Conservation (phyloP, 2,329 filamentous ascomycete genomes). For the Alternaria dauci region DNA sequence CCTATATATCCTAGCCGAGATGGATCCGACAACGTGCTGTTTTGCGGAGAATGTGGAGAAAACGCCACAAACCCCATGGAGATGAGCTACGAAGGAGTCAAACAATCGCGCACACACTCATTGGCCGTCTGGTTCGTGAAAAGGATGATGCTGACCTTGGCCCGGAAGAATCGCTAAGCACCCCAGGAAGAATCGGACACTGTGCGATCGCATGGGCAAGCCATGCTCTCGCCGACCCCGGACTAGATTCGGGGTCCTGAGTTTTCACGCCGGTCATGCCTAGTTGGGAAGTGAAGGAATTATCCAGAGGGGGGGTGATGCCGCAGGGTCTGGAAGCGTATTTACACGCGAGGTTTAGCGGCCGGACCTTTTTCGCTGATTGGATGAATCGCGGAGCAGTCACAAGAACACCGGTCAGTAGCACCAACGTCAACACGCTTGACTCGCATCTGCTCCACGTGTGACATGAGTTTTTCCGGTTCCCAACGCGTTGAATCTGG, state of each 20-base stretch:
- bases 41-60: conserved; percentile 29
- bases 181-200: background rate
- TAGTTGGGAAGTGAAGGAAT: conserved; percentile 13
- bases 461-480: conserved; percentile 22
- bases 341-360: conserved; percentile 22
- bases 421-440: conserved; percentile 4
- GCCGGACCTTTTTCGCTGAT: conserved; percentile 8
- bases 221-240: conserved; percentile 2
- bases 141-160: conserved; percentile 10
- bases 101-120: background rate
- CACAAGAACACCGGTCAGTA: conserved; percentile 12
- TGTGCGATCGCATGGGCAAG: conserved; percentile 9
- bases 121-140: conserved; percentile 5
- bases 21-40: conserved; percentile 8
- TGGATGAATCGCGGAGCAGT: conserved; percentile 5
- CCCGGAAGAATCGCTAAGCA: conserved; percentile 17
- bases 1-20: conserved; percentile 20
- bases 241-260: background rate
- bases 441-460: conserved; percentile 11
- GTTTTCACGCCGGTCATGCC: conserved; percentile 7
- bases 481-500: conserved; percentile 3
- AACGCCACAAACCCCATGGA: conserved; percentile 33
- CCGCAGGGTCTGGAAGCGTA: conserved; percentile 19
- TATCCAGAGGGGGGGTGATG: conserved; percentile 6
- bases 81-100: conserved; percentile 7